These are phyloP conservation scores for Oehlia diaphana DNA, from an alignment of 192 early-diverging fungal genomes.

Conservation along the genomic window DNA sequence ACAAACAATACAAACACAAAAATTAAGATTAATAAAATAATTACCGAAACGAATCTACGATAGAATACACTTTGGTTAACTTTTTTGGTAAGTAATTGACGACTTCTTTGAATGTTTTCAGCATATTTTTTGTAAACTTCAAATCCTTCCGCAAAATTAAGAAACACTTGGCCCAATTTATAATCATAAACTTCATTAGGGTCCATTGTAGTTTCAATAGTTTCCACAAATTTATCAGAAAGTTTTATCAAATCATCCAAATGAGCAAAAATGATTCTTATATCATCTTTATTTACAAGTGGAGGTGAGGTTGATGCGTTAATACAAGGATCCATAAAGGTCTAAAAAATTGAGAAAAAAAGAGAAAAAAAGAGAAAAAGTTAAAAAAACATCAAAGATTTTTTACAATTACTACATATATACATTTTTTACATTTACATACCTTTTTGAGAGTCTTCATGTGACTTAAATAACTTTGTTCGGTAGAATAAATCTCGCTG, in stretches of 20 bases:
- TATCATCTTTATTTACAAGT: constrained; percentile 36
- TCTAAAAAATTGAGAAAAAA: constrained; percentile 17
- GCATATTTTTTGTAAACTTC: constrained; percentile 42
- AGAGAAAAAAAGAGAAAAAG: background rate
- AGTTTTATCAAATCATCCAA: constrained; percentile 39
- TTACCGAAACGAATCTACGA: constrained; percentile 39
- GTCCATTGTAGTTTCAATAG: constrained; percentile 23
- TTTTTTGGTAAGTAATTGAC: constrained; percentile 30
- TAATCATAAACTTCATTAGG: constrained; percentile 9
- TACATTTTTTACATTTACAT: too few relatives aligned
- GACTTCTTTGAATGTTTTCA: constrained; percentile 35
- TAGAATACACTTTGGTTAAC: constrained; percentile 35
- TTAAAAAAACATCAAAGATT: too few relatives aligned
- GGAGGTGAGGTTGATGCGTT: constrained; percentile 35
- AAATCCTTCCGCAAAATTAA: constrained; percentile 36
- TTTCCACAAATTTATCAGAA: constrained; percentile 32
- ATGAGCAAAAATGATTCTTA: constrained; percentile 40
- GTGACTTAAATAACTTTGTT: constrained; percentile 43
- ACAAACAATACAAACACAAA: too few relatives aligned
- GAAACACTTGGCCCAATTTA: constrained; percentile 37
- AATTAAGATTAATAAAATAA: background rate
- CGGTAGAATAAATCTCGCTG: constrained; percentile 42
- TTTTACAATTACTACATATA: too few relatives aligned
- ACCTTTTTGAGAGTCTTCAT: constrained; percentile 41
- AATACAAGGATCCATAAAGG: constrained; percentile 44